Evolutionary conservation across 371 early-diverging fungal species (phyloP).

Genomic region (Syncephalis fuscata): DNA sequence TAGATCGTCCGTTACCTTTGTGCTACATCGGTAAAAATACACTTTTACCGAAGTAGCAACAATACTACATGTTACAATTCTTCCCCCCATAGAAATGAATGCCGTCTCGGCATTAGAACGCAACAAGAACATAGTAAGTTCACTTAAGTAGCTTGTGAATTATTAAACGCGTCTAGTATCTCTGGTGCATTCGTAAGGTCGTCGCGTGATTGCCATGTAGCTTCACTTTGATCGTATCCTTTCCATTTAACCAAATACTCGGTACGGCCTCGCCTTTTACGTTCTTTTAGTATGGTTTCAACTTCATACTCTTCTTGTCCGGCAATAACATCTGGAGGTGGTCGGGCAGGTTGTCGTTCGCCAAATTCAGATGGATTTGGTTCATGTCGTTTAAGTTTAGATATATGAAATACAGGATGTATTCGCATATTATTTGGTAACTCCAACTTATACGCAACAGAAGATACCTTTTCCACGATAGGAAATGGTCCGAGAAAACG

Average conservation of each 20-base stretch:
- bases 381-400: background rate
- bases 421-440: constrained; percentile 1
- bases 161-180: too few species aligned
- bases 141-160: too few species aligned
- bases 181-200: background rate
- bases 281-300: background rate
- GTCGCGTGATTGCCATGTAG: constrained; percentile 1
- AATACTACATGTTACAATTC: too few species aligned
- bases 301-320: background rate
- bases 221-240: constrained; percentile 2
- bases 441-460: constrained; percentile 2
- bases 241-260: constrained; percentile 4
- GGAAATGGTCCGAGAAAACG: background rate
- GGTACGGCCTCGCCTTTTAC: background rate
- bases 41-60: too few species aligned
- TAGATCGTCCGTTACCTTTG: too few species aligned
- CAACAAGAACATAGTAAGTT: too few species aligned
- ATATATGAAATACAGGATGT: constrained; percentile 1
- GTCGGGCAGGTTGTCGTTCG: background rate
- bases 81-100: too few species aligned
- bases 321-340: background rate
- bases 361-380: background rate
- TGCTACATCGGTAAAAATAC: too few species aligned
- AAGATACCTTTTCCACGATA: background rate
- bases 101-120: too few species aligned